A percentile compares a stretch with the other conserved stretches of the same genome.
phyloP scores from a whole-genome alignment of 257 asterid species.

The Plectranthus barbatus region DNA sequence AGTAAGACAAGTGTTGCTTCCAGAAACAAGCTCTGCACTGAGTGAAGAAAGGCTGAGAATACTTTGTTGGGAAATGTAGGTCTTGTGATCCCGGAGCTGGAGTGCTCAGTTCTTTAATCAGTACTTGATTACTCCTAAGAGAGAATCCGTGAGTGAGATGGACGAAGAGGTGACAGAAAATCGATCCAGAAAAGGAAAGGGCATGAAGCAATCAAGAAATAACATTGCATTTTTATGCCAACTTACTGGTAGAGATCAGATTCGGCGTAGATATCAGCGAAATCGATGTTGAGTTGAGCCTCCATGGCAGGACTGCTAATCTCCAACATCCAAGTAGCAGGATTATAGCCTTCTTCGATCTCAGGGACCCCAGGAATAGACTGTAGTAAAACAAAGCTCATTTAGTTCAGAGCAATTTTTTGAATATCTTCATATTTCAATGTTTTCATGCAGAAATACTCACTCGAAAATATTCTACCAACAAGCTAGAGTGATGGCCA shows the following conservation, averaged over 20 bases:
- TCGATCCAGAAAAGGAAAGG: neutral
- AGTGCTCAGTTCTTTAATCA: conserved; percentile 49
- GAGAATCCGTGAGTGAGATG: neutral
- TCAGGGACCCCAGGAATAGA: conserved; percentile 65
- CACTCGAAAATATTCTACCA: conserved; percentile 67
- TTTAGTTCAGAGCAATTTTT: conserved; percentile 4
- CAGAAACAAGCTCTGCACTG: conserved; percentile 85
- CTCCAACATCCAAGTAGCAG: conserved; percentile 94
- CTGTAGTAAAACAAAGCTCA: conserved; percentile 25
- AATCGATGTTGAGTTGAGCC: conserved; percentile 63
- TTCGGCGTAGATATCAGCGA: conserved; percentile 55
- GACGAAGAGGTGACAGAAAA: neutral
- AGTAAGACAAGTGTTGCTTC: conserved; percentile 65
- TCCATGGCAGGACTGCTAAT: conserved; percentile 59
- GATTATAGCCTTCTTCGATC: conserved; percentile 69
- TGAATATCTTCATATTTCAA: neutral
- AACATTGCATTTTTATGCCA: neutral
- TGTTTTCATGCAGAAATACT: conserved; percentile 9
- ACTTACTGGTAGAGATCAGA: conserved; percentile 70
- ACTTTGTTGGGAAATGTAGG: conserved; percentile 46
- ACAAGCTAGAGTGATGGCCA: conserved; percentile 58
- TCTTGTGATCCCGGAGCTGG: conserved; percentile 59
- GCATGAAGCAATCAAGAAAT: neutral
- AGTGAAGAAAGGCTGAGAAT: conserved; percentile 44
- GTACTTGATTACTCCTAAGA: conserved; percentile 71